Evolutionary conservation across 345 rosid species (phyloP).

Genomic region (Carallia brachiata): DNA sequence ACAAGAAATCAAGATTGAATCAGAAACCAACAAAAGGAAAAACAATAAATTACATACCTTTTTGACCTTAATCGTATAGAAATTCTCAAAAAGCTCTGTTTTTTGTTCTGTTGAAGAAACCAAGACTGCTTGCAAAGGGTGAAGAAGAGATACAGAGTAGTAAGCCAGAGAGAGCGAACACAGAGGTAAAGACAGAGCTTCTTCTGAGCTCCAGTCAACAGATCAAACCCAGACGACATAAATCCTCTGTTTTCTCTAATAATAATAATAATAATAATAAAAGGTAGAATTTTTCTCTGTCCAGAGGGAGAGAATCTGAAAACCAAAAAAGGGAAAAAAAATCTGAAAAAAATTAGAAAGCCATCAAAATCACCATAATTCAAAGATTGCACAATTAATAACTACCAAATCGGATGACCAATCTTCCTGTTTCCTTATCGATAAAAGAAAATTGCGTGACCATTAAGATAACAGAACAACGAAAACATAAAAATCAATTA

Average conservation of each 20-base stretch:
- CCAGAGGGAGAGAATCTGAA: not conserved
- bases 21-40: not conserved
- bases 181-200: slow-evolving; percentile 20
- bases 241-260: slow-evolving; percentile 9
- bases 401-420: not conserved
- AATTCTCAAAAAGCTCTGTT: not conserved
- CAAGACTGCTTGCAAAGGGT: slow-evolving; percentile 1
- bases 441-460: too few relatives aligned
- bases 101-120: not conserved
- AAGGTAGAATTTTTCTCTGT: not conserved
- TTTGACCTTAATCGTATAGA: slow-evolving; percentile 24
- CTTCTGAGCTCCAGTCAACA: slow-evolving; percentile 15
- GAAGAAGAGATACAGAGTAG: not conserved
- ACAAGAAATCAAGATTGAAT: not conserved
- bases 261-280: too few relatives aligned
- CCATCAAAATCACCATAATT: not conserved
- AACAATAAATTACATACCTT: slow-evolving; percentile 20
- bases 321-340: not conserved
- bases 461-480: too few relatives aligned
- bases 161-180: not conserved
- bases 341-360: not conserved
- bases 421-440: too few relatives aligned
- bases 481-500: too few relatives aligned
- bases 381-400: not conserved
- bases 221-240: slow-evolving; percentile 24